A percentile compares a stretch with the other conserved stretches of the same genome.
phyloP scores from a whole-genome alignment of 2,329 filamentous ascomycete genomes.

The Pyricularia grisea region DNA sequence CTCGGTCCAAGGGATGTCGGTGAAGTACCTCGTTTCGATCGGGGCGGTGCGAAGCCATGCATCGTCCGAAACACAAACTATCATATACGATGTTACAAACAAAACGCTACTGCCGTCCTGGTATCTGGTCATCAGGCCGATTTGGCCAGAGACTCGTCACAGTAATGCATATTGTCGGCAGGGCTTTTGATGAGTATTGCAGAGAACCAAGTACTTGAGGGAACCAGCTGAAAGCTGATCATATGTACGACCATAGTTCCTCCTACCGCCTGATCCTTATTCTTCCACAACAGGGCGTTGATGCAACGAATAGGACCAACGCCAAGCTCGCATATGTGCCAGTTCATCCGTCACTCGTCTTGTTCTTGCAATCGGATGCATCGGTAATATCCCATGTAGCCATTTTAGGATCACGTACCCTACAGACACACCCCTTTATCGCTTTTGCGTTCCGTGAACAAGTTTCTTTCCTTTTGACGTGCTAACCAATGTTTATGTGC shows the following conservation, averaged over 20 bases:
- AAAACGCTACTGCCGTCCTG: not conserved
- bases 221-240: not conserved
- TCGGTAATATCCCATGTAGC: not conserved
- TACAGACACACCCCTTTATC: not conserved
- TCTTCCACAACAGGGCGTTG: not conserved
- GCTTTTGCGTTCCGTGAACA: not conserved
- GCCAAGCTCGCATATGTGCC: not conserved
- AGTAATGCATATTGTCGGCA: not conserved
- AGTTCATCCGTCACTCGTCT: not conserved
- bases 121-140: not conserved
- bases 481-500: not conserved
- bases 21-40: not conserved
- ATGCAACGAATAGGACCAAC: not conserved
- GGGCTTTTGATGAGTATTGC: not conserved
- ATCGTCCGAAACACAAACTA: not conserved
- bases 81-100: not conserved
- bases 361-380: not conserved
- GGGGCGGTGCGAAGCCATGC: not conserved
- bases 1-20: not conserved
- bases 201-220: not conserved
- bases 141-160: not conserved
- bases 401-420: not conserved
- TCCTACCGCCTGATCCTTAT: not conserved
- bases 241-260: not conserved
- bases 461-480: not conserved